These are phyloP conservation scores for Zopfia rhizophila DNA, from an alignment of 2,329 filamentous ascomycete genomes.

Conservation along the genomic window DNA sequence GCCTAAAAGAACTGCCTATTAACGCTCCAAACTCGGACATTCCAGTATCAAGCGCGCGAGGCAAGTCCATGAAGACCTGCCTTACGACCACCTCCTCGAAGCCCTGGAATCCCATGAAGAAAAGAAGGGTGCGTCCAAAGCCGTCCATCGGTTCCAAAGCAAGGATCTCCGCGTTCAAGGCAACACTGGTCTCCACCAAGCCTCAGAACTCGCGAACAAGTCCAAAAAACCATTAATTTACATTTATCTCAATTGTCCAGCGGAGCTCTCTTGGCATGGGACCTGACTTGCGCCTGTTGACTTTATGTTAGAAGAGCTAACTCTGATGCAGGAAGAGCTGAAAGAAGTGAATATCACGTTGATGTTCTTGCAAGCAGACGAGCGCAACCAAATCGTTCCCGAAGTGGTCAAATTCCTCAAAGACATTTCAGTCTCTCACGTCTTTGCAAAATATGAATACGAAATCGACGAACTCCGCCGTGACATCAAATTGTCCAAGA, in stretches of 20 bases:
- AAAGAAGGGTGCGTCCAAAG: conserved; percentile 51
- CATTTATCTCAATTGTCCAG: conserved; percentile 59
- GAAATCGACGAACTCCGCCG: conserved; percentile 58
- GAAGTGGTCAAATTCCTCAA: conserved; percentile 56
- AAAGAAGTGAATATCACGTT: conserved; percentile 61
- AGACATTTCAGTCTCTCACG: conserved; percentile 57
- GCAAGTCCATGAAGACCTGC: conserved; percentile 58
- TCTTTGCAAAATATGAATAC: conserved; percentile 61
- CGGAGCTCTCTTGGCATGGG: conserved; percentile 63
- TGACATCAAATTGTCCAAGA: conserved; percentile 57
- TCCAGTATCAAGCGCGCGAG: conserved; percentile 62
- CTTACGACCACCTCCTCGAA: conserved; percentile 55
- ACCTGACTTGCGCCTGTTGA: conserved; percentile 61
- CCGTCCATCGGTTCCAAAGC: conserved; percentile 63
- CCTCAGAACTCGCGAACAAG: conserved; percentile 58
- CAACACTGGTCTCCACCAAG: conserved; percentile 60
- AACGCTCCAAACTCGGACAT: conserved; percentile 50
- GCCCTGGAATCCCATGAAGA: conserved; percentile 53
- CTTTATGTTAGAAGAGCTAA: conserved; percentile 59
- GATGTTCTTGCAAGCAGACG: conserved; percentile 55
- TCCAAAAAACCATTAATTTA: conserved; percentile 56
- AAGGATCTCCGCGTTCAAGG: conserved; percentile 63
- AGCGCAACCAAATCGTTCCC: conserved; percentile 55
- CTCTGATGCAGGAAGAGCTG: conserved; percentile 58
- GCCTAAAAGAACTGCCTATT: conserved; percentile 44